Base-by-base conservation (phyloP, 306 rosid genomes). In the Aeschynomene evenia region DNA sequence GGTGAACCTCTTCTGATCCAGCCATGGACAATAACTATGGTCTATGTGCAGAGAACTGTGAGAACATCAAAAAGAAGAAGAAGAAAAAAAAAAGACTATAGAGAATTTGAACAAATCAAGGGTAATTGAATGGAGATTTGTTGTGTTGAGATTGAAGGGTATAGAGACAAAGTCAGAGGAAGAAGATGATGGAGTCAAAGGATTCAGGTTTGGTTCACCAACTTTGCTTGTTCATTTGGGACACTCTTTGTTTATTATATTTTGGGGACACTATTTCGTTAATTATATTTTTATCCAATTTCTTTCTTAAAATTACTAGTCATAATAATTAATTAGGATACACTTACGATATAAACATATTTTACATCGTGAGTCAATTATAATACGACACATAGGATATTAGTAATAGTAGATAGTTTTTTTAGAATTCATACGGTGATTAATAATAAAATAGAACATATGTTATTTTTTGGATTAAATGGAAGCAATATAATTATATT, bases 1-100 rank as follows among this genome's bases (percentile, higher is more conserved):
- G 60, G 62, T 74, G 86, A 76, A 68, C 29, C 28, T 73, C 91
- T 40, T 73, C 89, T 40, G 84, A 33, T 28, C 64, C 77, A 68
- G 86, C 87, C 94, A 86, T 90, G 39, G 65, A 61, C 1, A 9
- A 28, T 28, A 28, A 28, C 20, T 22, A 34, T 1, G 26, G 26
- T 9, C 16, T 14, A 31, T 29, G 10, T 26, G 18, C 40, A 5
- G 33, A 52, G 37, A 4, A 28, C 31, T n/a, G n/a, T n/a, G n/a
- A n/a, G n/a, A n/a, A n/a, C n/a, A n/a, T n/a, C n/a, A n/a, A n/a
- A n/a, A n/a, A n/a, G n/a, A n/a, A n/a, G n/a, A n/a, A n/a, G n/a
- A n/a, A n/a, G n/a, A n/a, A n/a, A n/a, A n/a, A n/a, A n/a, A n/a
- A n/a, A n/a, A n/a, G n/a, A n/a, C n/a, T 0, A 4, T 31, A 14